Conservation (phyloP, 1,284 basidiomycete genomes). For the Microbotryum scabiosae region DNA sequence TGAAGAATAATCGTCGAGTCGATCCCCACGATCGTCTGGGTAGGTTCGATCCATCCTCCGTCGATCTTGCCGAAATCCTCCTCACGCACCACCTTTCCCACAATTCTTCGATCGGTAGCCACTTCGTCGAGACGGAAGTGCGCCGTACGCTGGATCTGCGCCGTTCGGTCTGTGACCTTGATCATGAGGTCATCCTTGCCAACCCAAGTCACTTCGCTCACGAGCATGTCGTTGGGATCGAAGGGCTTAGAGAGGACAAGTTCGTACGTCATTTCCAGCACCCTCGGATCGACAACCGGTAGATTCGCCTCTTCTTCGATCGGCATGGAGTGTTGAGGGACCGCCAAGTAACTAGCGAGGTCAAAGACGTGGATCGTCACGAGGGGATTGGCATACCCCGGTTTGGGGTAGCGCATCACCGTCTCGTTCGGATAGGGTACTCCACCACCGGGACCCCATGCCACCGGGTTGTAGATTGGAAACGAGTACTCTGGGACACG, state of each 20-base stretch:
- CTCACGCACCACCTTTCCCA: conserved; percentile 59
- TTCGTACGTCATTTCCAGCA: conserved; percentile 42
- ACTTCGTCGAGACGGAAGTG: conserved; percentile 53
- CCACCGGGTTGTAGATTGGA: conserved; percentile 81
- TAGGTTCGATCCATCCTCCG: conserved; percentile 80
- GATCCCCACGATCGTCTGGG: conserved; percentile 20
- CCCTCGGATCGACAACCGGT: conserved; percentile 17
- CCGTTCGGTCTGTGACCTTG: conserved; percentile 77
- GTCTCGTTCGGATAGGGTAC: conserved; percentile 65
- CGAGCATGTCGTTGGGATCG: conserved; percentile 54
- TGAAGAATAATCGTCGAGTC: conserved; percentile 8
- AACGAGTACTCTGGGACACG: conserved; percentile 74
- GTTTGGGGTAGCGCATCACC: conserved; percentile 82
- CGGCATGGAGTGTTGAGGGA: not conserved
- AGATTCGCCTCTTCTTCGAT: not conserved
- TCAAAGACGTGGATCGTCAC: conserved; percentile 79
- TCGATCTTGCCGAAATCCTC: conserved; percentile 69
- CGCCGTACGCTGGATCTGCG: conserved; percentile 66
- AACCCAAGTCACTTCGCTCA: conserved; percentile 80
- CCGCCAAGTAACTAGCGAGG: conserved; percentile 40
- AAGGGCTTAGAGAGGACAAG: conserved; percentile 31
- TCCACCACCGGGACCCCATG: conserved; percentile 56
- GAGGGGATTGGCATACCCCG: conserved; percentile 81
- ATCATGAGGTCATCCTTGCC: conserved; percentile 64
- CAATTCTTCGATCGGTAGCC: conserved; percentile 31